phyloP scores from a whole-genome alignment of 2,329 filamentous ascomycete species.

The Verticillium klebahnii region DNA sequence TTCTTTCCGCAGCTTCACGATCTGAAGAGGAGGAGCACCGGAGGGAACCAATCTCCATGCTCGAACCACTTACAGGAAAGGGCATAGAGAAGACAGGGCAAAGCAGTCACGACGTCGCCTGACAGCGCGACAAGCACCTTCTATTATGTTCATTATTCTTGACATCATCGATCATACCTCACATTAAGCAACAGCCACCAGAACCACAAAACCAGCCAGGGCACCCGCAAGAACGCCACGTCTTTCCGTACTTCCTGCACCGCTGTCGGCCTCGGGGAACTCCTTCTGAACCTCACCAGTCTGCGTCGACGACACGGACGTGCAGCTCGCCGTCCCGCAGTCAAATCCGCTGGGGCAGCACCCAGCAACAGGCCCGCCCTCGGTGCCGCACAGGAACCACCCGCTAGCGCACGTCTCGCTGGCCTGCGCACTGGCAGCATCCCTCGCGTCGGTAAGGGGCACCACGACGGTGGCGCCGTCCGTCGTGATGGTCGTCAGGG shows the following conservation, averaged over 20 bases:
- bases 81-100: too few species aligned
- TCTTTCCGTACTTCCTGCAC: not conserved
- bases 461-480: slow-evolving; percentile 69
- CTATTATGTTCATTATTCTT: not conserved
- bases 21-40: too few species aligned
- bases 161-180: not conserved
- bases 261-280: slow-evolving; percentile 27
- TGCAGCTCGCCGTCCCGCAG: slow-evolving; percentile 71
- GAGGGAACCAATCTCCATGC: too few species aligned
- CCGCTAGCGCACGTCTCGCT: slow-evolving; percentile 63
- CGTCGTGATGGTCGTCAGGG: slow-evolving; percentile 59
- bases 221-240: not conserved
- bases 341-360: slow-evolving; percentile 78
- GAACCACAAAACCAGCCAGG: not conserved
- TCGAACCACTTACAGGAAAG: too few species aligned
- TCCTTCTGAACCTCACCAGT: slow-evolving; percentile 55
- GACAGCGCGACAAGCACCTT: not conserved
- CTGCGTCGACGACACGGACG: slow-evolving; percentile 44
- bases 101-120: not conserved
- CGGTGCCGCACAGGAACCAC: slow-evolving; percentile 67
- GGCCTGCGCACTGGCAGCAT: slow-evolving; percentile 34
- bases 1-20: too few species aligned
- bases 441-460: slow-evolving; percentile 41
- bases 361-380: slow-evolving; percentile 60
- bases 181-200: not conserved